phyloP scores from a whole-genome alignment of 345 rosid species.

The Linum usitatissimum region DNA sequence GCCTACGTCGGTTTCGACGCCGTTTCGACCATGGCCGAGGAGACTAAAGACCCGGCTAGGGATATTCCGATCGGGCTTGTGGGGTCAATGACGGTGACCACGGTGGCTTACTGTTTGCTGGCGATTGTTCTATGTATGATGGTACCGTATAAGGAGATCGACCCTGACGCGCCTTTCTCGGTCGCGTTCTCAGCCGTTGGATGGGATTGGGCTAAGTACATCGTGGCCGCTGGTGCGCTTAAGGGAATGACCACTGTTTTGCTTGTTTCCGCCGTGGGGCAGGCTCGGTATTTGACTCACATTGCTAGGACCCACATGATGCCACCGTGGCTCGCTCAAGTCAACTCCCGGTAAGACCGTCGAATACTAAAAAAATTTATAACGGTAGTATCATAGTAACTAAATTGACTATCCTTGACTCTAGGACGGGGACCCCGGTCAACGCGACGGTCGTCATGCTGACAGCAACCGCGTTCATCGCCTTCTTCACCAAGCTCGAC shows the following conservation, averaged over 20 bases:
- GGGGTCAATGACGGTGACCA: conserved; percentile 13
- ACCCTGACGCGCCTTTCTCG: conserved; percentile 17
- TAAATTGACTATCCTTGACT: background rate
- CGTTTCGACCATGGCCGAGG: conserved; percentile 19
- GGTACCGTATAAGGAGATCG: conserved; percentile 16
- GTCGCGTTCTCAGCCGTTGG: conserved; percentile 15
- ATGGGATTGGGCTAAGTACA: conserved; percentile 18
- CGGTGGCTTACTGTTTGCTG: conserved; percentile 9
- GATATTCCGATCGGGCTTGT: conserved; percentile 20
- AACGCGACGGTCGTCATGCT: conserved; percentile 68
- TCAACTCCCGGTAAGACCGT: background rate
- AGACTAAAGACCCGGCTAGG: conserved; percentile 14
- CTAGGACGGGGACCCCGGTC: conserved; percentile 58
- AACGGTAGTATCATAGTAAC: too few species aligned
- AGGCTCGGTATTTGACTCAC: conserved; percentile 20
- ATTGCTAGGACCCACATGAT: conserved; percentile 19
- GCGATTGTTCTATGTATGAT: conserved; percentile 14
- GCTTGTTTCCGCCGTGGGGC: conserved; percentile 11
- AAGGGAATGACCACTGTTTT: conserved; percentile 19
- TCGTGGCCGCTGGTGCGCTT: conserved; percentile 17
- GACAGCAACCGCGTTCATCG: conserved; percentile 39
- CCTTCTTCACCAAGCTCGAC: conserved; percentile 58
- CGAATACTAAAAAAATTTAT: too few species aligned
- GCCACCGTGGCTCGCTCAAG: conserved; percentile 14
- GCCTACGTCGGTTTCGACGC: conserved; percentile 23